Conservation (phyloP, 2,329 filamentous ascomycete species). For the Huntiella abstrusa region DNA sequence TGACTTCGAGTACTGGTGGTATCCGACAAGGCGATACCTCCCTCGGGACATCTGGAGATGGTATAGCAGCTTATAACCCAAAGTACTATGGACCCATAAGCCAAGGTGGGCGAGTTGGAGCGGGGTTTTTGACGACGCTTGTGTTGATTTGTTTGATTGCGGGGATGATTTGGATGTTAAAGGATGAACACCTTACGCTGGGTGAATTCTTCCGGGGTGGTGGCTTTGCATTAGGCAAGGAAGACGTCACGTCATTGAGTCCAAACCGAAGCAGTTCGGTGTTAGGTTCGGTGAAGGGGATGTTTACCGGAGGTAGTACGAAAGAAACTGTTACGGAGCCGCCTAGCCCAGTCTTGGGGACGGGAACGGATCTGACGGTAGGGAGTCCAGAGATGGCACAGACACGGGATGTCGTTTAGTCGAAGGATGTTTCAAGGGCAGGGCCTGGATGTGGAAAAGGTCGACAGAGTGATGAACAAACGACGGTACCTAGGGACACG, state of each 20-base stretch:
- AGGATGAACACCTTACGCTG: conserved; percentile 24
- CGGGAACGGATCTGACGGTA: too few species aligned
- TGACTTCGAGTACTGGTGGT: conserved; percentile 36
- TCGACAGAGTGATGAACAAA: too few species aligned
- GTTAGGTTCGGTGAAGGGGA: too few species aligned
- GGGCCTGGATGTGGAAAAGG: too few species aligned
- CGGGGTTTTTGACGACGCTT: conserved; percentile 42
- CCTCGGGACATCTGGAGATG: conserved; percentile 24
- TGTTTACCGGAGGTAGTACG: too few species aligned
- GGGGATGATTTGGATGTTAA: conserved; percentile 29
- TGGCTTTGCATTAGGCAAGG: neutral
- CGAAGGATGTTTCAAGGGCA: too few species aligned
- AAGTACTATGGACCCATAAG: conserved; percentile 21
- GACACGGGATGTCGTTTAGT: too few species aligned
- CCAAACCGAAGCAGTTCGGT: too few species aligned
- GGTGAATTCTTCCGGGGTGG: conserved; percentile 1
- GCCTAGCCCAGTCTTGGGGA: too few species aligned
- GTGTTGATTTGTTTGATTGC: conserved; percentile 34
- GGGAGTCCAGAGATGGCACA: too few species aligned
- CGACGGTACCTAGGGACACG: too few species aligned
- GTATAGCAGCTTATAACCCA: conserved; percentile 1
- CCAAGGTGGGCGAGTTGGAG: conserved; percentile 47
- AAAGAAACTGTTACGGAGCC: too few species aligned
- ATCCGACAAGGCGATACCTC: conserved; percentile 30
- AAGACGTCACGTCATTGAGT: neutral